Evolutionary conservation across 1,284 basidiomycete species (phyloP).

Genomic region (Moesziomyces aphidis): DNA sequence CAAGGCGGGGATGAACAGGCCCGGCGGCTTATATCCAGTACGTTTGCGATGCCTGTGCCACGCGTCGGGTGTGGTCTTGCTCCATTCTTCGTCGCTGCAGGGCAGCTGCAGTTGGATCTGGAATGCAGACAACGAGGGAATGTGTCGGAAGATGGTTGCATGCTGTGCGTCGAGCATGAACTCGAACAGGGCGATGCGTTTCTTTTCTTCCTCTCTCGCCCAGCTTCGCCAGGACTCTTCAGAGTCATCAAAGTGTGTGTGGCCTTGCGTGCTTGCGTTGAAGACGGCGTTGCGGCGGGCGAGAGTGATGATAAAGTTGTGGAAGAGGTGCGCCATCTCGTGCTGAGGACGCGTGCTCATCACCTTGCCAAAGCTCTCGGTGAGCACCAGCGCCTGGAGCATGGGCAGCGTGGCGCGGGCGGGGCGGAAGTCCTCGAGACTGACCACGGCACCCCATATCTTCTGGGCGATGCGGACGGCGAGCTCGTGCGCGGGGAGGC

Average conservation of each 20-base stretch:
- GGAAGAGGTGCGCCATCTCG: constrained; percentile 60
- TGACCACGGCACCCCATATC: constrained; percentile 56
- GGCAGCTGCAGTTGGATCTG: constrained; percentile 54
- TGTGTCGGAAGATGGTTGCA: constrained; percentile 56
- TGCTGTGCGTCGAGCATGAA: constrained; percentile 58
- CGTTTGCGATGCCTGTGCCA: constrained; percentile 45
- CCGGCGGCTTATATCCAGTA: constrained; percentile 41
- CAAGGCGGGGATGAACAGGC: constrained; percentile 49
- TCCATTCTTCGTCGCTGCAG: constrained; percentile 53
- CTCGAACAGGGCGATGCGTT: constrained; percentile 50
- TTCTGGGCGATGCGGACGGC: constrained; percentile 54
- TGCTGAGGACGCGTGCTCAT: constrained; percentile 57
- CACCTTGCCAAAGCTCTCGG: constrained; percentile 55
- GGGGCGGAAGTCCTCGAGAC: constrained; percentile 56
- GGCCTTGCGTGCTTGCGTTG: constrained; percentile 31
- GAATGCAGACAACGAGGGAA: constrained; percentile 52
- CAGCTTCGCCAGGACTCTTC: constrained; percentile 55
- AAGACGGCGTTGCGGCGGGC: constrained; percentile 59
- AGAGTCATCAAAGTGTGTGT: constrained; percentile 31
- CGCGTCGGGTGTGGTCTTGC: constrained; percentile 41
- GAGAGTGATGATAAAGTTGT: constrained; percentile 57
- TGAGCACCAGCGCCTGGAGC: constrained; percentile 57
- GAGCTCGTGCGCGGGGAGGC: constrained; percentile 48
- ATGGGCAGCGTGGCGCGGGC: constrained; percentile 53
- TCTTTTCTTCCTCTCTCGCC: constrained; percentile 59